Evolutionary conservation across 441 rosid genomes (phyloP).

Genomic region (Cnidoscolus chayamansa): DNA sequence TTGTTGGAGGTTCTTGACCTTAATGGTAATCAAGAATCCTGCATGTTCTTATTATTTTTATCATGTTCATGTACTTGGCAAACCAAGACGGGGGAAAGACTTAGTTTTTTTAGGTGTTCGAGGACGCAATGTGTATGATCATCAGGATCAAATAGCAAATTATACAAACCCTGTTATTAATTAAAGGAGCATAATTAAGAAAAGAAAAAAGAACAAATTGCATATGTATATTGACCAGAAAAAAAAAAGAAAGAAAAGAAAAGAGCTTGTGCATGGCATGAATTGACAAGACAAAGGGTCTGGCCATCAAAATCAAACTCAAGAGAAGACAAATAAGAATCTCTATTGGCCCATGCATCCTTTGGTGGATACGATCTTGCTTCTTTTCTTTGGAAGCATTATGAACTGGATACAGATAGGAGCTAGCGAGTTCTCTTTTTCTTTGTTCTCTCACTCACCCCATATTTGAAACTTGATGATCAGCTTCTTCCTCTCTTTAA

Average conservation of each 20-base stretch:
- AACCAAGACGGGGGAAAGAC: no score
- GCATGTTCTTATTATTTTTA: no score
- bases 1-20: no score
- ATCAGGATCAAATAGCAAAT: no score
- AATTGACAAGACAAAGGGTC: conserved; percentile 19
- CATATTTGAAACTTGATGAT: conserved; percentile 2
- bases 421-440: background rate
- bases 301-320: conserved; percentile 27
- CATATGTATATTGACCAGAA: background rate
- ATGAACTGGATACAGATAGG: conserved; percentile 12
- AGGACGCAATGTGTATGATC: no score
- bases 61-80: no score
- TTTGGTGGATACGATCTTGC: conserved; percentile 28
- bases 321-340: conserved; percentile 31
- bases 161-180: no score
- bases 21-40: no score
- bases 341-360: conserved; percentile 32
- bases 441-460: conserved; percentile 14
- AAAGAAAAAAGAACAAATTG: no score
- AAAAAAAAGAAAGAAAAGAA: background rate
- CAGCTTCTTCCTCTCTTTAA: background rate
- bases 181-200: no score
- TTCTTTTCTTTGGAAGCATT: conserved; percentile 12
- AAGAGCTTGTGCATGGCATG: background rate
- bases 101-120: no score